These are phyloP conservation scores for Tripterygium wilfordii DNA, from an alignment of 177 flowering plant species.

Conservation along the genomic window DNA sequence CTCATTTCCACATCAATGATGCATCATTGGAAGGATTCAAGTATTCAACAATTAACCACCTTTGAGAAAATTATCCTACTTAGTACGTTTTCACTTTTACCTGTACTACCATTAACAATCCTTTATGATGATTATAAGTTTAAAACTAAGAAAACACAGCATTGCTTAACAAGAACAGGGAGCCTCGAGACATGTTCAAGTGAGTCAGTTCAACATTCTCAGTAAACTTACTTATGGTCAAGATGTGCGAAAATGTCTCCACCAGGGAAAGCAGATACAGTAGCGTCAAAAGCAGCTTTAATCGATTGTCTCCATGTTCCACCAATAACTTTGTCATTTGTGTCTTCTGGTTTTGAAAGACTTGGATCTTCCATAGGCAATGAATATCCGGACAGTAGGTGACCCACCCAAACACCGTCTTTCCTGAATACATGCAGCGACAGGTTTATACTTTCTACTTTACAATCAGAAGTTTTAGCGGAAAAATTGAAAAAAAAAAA, in stretches of 20 bases:
- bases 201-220: background rate
- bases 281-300: slow-evolving; percentile 64
- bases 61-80: too few relatives aligned
- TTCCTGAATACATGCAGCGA: slow-evolving; percentile 45
- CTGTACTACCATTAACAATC: too few relatives aligned
- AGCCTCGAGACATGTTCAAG: background rate
- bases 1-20: too few relatives aligned
- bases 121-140: background rate
- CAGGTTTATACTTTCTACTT: too few relatives aligned
- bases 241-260: slow-evolving; percentile 90
- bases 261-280: slow-evolving; percentile 74
- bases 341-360: slow-evolving; percentile 27
- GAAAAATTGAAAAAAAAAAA: too few relatives aligned
- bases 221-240: slow-evolving; percentile 75
- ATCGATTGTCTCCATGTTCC: slow-evolving; percentile 86
- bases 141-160: background rate
- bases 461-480: too few relatives aligned
- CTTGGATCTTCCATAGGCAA: slow-evolving; percentile 89
- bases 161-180: background rate
- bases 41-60: too few relatives aligned
- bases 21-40: too few relatives aligned
- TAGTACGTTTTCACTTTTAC: too few relatives aligned
- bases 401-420: slow-evolving; percentile 81
- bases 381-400: slow-evolving; percentile 85
- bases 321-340: slow-evolving; percentile 29